These are phyloP conservation scores for Phaeosphaeria sp. DNA, from an alignment of 2,329 filamentous ascomycete genomes.

Conservation along the genomic window DNA sequence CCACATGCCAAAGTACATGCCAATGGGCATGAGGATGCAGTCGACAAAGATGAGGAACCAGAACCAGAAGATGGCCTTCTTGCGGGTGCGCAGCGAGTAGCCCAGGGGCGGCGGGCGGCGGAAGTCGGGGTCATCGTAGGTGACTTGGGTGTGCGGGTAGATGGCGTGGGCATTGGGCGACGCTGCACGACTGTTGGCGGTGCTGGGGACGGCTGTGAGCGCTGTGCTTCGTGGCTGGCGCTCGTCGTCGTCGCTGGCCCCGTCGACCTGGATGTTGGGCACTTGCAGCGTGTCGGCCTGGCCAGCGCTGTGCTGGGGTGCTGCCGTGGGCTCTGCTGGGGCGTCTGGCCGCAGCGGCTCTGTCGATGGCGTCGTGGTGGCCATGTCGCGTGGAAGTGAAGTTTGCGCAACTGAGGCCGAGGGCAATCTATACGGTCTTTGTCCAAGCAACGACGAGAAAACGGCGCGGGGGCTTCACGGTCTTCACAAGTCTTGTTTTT, in stretches of 20 bases:
- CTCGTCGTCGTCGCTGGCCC: slow-evolving; percentile 20
- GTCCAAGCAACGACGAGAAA: slow-evolving; percentile 15
- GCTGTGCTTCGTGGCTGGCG: slow-evolving; percentile 17
- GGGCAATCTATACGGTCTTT: background rate
- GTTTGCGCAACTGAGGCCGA: slow-evolving; percentile 3
- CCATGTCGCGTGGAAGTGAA: slow-evolving; percentile 24
- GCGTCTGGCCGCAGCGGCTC: slow-evolving; percentile 35
- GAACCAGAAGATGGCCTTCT: slow-evolving; percentile 64
- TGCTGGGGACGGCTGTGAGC: slow-evolving; percentile 22
- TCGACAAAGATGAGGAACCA: slow-evolving; percentile 67
- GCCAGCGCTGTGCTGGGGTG: slow-evolving; percentile 13
- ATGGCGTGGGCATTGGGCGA: slow-evolving; percentile 41
- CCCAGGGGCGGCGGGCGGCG: slow-evolving; percentile 59
- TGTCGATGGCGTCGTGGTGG: slow-evolving; percentile 35
- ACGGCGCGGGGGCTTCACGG: slow-evolving; percentile 8
- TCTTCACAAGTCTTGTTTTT: slow-evolving; percentile 17
- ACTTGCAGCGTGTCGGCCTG: slow-evolving; percentile 22
- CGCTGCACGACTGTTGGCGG: slow-evolving; percentile 31
- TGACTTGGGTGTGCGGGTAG: slow-evolving; percentile 51
- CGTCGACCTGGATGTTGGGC: slow-evolving; percentile 26
- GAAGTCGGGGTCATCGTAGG: slow-evolving; percentile 50
- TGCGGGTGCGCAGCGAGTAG: slow-evolving; percentile 61
- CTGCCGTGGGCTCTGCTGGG: slow-evolving; percentile 15
- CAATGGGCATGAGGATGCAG: slow-evolving; percentile 64
- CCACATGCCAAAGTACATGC: slow-evolving; percentile 67